Conservation (phyloP, 306 rosid species). For the Oxytropis ochrocephala region DNA sequence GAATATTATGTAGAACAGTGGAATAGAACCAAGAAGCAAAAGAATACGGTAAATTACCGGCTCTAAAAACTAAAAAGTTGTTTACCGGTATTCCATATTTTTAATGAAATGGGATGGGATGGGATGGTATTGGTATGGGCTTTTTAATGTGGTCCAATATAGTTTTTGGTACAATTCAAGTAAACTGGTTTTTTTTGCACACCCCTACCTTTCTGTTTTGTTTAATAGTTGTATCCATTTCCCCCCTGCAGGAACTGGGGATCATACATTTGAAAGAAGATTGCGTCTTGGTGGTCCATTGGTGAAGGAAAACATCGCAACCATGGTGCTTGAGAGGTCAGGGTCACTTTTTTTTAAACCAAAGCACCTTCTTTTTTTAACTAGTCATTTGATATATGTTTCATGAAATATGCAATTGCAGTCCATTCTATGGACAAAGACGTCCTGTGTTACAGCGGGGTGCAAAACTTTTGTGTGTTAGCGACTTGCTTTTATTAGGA, state of each 20-base stretch:
- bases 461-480: constrained; percentile 90
- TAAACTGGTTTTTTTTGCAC: too few relatives aligned
- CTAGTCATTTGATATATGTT: not conserved
- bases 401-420: constrained; percentile 35
- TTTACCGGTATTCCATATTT: too few relatives aligned
- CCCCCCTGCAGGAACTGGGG: constrained; percentile 68
- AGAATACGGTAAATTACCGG: too few relatives aligned
- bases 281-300: constrained; percentile 91
- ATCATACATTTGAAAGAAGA: constrained; percentile 87
- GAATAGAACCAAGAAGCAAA: too few relatives aligned
- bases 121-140: too few relatives aligned
- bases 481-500: constrained; percentile 95
- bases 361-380: not conserved
- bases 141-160: too few relatives aligned
- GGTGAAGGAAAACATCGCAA: constrained; percentile 82
- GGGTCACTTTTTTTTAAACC: constrained; percentile 20
- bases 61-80: too few relatives aligned
- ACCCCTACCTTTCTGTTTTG: not conserved
- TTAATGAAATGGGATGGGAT: too few relatives aligned
- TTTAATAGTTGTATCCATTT: not conserved
- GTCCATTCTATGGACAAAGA: constrained; percentile 97
- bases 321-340: constrained; percentile 98
- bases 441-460: constrained; percentile 86
- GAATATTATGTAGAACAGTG: too few relatives aligned
- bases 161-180: too few relatives aligned